These are phyloP conservation scores for Metschnikowia hibisci DNA, from an alignment of 805 yeast genomes.

Conservation along the genomic window DNA sequence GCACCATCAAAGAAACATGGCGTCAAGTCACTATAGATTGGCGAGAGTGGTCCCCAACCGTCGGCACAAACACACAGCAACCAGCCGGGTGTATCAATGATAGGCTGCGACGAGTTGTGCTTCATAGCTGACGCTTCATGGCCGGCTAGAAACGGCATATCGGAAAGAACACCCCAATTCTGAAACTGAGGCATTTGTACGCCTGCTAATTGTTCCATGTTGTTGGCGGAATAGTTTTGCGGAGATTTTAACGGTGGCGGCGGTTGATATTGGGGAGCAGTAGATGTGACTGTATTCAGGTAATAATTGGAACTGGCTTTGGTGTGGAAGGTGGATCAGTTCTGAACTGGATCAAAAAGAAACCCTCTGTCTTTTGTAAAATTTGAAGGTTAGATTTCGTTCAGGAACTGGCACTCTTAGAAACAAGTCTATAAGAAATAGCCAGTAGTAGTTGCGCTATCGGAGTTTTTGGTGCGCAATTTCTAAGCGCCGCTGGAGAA, in stretches of 20 bases:
- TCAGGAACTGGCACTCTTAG: no score
- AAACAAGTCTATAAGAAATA: no score
- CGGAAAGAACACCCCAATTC: conserved; percentile 15
- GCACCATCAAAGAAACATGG: conserved; percentile 58
- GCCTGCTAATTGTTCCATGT: conserved; percentile 18
- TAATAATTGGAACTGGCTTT: no score
- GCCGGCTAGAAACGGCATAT: conserved; percentile 11
- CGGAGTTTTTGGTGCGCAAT: no score
- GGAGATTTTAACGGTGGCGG: background rate
- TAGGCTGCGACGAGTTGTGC: conserved; percentile 1
- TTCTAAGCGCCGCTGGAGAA: no score
- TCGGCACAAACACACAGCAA: conserved; percentile 38
- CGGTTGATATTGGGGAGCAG: no score
- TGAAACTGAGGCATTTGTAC: conserved; percentile 13
- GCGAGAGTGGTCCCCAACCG: conserved; percentile 43
- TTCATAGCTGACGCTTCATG: conserved; percentile 2
- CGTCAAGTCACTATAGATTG: conserved; percentile 49
- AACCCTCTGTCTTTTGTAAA: no score
- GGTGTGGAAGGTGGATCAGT: no score
- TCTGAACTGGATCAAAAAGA: no score
- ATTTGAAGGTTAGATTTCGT: no score
- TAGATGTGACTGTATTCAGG: no score
- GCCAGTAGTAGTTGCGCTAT: no score
- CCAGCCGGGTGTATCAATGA: conserved; percentile 11
- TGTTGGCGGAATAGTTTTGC: background rate